phyloP scores from a whole-genome alignment of 441 rosid species.

The Melastoma candidum region DNA sequence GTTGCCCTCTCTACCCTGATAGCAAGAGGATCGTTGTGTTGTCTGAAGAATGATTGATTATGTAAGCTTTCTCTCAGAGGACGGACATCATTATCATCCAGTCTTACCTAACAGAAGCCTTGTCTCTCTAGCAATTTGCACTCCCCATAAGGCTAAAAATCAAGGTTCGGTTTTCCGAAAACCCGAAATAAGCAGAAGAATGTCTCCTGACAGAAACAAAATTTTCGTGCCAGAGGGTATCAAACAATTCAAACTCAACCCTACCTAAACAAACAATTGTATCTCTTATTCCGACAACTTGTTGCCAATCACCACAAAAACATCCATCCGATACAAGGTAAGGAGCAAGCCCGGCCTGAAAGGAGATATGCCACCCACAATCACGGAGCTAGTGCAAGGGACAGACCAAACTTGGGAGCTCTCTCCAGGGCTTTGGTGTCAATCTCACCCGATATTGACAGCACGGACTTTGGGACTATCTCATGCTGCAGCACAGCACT shows the following conservation, averaged over 20 bases:
- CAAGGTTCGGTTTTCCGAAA: not conserved
- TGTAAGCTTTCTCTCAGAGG: too few species aligned
- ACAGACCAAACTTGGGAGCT: slow-evolving; percentile 52
- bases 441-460: slow-evolving; percentile 54
- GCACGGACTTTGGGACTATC: slow-evolving; percentile 44
- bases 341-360: not conserved
- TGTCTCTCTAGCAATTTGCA: too few species aligned
- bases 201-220: slow-evolving; percentile 5
- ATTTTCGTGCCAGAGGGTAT: not conserved
- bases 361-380: not conserved
- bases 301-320: not conserved
- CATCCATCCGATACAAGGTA: not conserved
- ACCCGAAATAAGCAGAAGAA: not conserved
- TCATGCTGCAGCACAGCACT: slow-evolving; percentile 58
- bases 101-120: too few species aligned
- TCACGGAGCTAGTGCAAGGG: slow-evolving; percentile 56
- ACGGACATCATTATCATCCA: too few species aligned
- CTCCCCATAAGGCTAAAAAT: too few species aligned
- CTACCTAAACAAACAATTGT: slow-evolving; percentile 1
- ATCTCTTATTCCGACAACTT: not conserved
- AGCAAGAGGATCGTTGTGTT: too few species aligned
- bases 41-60: too few species aligned
- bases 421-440: slow-evolving; percentile 57
- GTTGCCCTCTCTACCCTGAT: too few species aligned
- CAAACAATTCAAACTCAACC: not conserved